phyloP scores from a whole-genome alignment of 2,329 filamentous ascomycete genomes.

The Cryphonectria parasitica region DNA sequence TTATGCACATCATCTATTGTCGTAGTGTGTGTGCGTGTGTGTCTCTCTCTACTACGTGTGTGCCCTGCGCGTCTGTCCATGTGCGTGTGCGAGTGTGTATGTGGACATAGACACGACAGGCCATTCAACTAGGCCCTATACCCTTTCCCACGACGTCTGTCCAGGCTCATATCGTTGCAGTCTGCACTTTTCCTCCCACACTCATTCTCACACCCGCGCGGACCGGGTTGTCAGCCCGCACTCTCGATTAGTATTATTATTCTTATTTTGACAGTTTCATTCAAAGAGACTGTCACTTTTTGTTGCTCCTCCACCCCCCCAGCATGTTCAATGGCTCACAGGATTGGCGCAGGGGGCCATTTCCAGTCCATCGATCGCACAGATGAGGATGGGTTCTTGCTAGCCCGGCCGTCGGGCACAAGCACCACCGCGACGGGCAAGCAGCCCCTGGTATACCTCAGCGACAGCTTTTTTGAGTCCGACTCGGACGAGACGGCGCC shows the following conservation, averaged over 20 bases:
- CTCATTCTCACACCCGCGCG: background rate
- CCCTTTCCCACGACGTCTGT: conserved; percentile 2
- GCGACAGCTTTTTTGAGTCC: conserved; percentile 24
- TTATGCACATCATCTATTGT: conserved; percentile 4
- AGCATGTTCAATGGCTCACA: conserved; percentile 44
- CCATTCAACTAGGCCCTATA: background rate
- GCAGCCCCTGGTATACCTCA: conserved; percentile 15
- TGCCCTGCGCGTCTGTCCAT: background rate
- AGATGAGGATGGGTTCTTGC: conserved; percentile 14
- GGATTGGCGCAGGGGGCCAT: conserved; percentile 40
- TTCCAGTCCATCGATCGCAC: conserved; percentile 19
- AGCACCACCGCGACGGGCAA: background rate
- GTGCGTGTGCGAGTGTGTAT: background rate
- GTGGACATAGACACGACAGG: background rate
- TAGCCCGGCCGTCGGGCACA: background rate
- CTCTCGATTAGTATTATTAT: background rate
- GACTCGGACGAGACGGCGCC: conserved; percentile 21
- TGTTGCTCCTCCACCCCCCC: conserved; percentile 17
- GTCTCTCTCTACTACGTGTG: background rate
- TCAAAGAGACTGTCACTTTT: background rate
- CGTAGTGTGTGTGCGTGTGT: background rate
- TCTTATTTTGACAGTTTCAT: background rate
- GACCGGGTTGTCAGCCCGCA: conserved; percentile 2
- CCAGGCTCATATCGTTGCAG: background rate
- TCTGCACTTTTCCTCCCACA: conserved; percentile 3